Conservation (phyloP, 331 rosid genomes). For the Pyrus hybrid region DNA sequence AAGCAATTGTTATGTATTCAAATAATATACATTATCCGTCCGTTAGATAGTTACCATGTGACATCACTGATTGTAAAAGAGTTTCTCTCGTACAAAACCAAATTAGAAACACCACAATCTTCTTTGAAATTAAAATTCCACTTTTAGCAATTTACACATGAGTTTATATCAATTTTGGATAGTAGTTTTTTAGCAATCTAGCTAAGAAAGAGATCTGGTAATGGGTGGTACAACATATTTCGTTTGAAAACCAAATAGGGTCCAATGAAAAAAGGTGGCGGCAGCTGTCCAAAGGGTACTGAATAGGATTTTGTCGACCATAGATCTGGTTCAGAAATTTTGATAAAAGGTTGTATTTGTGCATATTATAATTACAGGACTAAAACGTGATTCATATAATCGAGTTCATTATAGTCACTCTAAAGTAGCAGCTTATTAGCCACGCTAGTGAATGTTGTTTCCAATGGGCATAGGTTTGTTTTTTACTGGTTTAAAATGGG, state of each 20-base stretch:
- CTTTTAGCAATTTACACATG: background rate
- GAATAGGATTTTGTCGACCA: no score
- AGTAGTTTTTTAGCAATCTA: no score
- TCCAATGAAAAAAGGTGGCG: background rate
- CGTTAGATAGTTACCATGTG: no score
- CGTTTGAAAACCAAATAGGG: background rate
- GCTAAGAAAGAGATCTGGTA: background rate
- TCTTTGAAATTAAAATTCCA: background rate
- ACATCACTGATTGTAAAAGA: no score
- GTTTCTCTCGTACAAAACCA: background rate
- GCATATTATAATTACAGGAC: background rate
- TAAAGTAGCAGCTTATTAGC: background rate
- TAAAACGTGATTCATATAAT: slow-evolving; percentile 25
- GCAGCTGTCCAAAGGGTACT: background rate
- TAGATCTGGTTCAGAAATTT: background rate
- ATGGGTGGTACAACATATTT: background rate
- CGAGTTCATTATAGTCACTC: background rate
- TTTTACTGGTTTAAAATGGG: no score
- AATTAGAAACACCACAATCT: background rate
- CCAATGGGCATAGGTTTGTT: no score
- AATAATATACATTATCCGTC: no score
- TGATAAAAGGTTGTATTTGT: background rate
- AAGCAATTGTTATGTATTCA: no score
- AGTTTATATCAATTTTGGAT: background rate
- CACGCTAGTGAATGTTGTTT: background rate